Base-by-base conservation (phyloP, 2,329 filamentous ascomycete genomes). In the Hypoxylon sp. region DNA sequence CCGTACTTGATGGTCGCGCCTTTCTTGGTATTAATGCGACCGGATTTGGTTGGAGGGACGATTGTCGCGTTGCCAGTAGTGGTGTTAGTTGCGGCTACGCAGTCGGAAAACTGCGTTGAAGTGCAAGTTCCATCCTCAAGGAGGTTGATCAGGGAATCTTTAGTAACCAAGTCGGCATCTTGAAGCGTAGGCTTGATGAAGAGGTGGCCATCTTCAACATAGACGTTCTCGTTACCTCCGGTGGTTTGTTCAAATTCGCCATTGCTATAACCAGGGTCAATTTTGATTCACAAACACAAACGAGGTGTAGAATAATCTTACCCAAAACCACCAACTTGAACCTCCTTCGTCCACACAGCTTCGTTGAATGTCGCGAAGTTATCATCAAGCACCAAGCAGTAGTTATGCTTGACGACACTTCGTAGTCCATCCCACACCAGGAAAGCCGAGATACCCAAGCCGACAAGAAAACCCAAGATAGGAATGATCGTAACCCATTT, bases 401-500 rank as follows among this genome's bases (percentile, higher is more conserved):
- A 93, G 50, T 88, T 88, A 80, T 94, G 89, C 72, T 89, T 87
- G 34, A 91, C 85, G 2, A 95, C 91, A 58, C 87, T 89, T 51
- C 80, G 79, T 39, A 94, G 75, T 3, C 92, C 92, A 68, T 94
- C 89, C 83, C 88, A 95, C 49, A 95, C 81, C 46, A 95, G 78
- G 71, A 94, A 86, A 1, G 84, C 91, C 0, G 89, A 86, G 41
- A 94, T 79, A 2, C 76, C 85, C 34, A 94, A 75, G 13, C 92
- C 92, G 13, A 93, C 64, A 2, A 88, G 49, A 51, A 95, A 86
- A 48, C 91, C 92, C 22, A 92, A 75, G 43, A 93, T 74, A 2
- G 92, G 92, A 59, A 96, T 85, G 66, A 94, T 93, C 2, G 89
- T 93, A 7, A 92, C 88, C 92, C 92, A 95, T 80, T 93, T 95